A percentile compares a stretch with the other conserved stretches of the same genome.
phyloP scores from a whole-genome alignment of 441 rosid genomes.

The Lepidium campestre region DNA sequence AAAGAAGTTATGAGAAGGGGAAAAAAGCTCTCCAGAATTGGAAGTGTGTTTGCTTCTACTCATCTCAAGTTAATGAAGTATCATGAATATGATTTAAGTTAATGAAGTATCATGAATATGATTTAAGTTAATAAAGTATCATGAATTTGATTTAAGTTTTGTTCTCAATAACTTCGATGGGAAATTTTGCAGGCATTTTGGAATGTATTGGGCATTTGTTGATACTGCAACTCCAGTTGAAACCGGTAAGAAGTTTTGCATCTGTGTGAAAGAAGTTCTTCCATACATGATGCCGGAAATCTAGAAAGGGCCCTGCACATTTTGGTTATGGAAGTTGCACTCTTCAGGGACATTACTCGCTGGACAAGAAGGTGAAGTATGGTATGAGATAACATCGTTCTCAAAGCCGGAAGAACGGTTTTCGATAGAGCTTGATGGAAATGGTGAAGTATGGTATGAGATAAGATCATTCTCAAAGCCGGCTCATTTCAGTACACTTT shows the following conservation, averaged over 20 bases:
- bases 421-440: constrained; percentile 71
- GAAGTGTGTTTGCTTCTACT: constrained; percentile 42
- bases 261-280: constrained; percentile 55
- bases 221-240: constrained; percentile 65
- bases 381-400: too few species aligned
- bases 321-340: constrained; percentile 77
- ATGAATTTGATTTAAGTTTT: neutral
- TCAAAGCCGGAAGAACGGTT: constrained; percentile 93
- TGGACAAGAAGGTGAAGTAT: too few species aligned
- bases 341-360: constrained; percentile 86
- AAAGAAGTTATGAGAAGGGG: constrained; percentile 66
- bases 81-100: too few species aligned
- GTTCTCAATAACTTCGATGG: neutral
- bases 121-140: too few species aligned
- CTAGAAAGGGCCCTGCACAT: constrained; percentile 35
- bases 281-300: constrained; percentile 64
- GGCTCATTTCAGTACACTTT: constrained; percentile 39
- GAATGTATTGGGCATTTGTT: constrained; percentile 75
- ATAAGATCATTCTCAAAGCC: constrained; percentile 80
- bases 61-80: too few species aligned
- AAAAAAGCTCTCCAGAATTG: constrained; percentile 68
- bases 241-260: constrained; percentile 66
- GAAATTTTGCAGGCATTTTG: constrained; percentile 62
- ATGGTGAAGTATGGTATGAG: constrained; percentile 89
- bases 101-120: too few species aligned